These are phyloP conservation scores for Sorghum bicolor DNA, from an alignment of 176 grass and related monocot genomes.

Conservation along the genomic window DNA sequence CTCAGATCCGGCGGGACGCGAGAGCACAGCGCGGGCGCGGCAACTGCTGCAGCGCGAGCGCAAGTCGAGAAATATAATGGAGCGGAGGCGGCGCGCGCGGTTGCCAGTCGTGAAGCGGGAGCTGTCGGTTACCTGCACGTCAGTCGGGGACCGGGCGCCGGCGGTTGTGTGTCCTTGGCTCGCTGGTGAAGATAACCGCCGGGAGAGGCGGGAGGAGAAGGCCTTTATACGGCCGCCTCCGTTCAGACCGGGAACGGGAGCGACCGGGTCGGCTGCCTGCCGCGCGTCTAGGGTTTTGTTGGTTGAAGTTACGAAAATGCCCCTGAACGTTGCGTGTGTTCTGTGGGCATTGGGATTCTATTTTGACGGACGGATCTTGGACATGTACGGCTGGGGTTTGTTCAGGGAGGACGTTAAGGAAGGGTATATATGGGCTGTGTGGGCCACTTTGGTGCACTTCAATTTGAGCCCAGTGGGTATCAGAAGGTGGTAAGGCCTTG, in stretches of 20 bases:
- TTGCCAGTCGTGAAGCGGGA: neutral
- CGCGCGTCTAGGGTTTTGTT: constrained; percentile 51
- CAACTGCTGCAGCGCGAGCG: neutral
- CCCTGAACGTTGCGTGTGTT: neutral
- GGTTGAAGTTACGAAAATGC: constrained; percentile 34
- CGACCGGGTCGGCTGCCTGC: constrained; percentile 30
- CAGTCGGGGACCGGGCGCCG: neutral
- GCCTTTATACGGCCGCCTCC: constrained; percentile 48
- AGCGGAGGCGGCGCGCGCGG: neutral
- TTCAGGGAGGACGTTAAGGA: too few relatives aligned
- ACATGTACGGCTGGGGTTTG: neutral
- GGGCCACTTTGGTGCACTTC: neutral
- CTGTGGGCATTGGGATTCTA: neutral
- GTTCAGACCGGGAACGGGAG: constrained; percentile 14
- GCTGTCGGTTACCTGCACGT: constrained; percentile 1
- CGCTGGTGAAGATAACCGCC: constrained; percentile 27
- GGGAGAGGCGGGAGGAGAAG: neutral
- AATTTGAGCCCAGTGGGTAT: neutral
- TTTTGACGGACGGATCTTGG: constrained; percentile 25
- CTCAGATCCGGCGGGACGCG: constrained; percentile 31
- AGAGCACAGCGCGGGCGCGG: neutral
- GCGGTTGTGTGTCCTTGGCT: neutral
- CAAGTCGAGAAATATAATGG: neutral
- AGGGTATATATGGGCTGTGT: neutral
- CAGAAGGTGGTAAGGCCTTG: too few relatives aligned